These are phyloP conservation scores for Thielaviopsis musarum DNA, from an alignment of 2,329 filamentous ascomycete species.

Conservation along the genomic window DNA sequence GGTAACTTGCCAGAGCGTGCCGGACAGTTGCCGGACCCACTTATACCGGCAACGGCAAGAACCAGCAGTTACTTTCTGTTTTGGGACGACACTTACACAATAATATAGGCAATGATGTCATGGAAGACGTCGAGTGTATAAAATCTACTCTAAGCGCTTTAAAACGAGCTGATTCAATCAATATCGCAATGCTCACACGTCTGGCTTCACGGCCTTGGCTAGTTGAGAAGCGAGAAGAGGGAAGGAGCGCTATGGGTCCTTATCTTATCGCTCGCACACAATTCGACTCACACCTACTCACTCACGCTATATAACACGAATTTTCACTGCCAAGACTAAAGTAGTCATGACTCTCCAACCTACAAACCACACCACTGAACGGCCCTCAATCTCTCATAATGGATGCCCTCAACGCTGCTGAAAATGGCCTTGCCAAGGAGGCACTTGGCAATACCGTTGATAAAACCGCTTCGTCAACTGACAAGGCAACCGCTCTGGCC, in stretches of 20 bases:
- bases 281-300: neutral
- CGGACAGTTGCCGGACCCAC: neutral
- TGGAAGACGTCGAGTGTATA: neutral
- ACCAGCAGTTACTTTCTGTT: neutral
- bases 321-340: neutral
- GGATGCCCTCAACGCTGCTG: neutral
- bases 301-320: neutral
- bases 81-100: neutral
- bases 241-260: neutral
- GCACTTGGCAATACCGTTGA: neutral
- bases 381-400: neutral
- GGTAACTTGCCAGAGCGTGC: neutral
- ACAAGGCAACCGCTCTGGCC: neutral
- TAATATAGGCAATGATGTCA: neutral
- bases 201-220: neutral
- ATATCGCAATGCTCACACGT: neutral
- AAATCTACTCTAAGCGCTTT: neutral
- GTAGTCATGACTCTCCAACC: neutral
- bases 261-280: neutral
- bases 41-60: neutral
- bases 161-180: neutral
- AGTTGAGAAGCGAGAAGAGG: neutral
- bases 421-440: neutral
- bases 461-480: neutral
- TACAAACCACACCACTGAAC: neutral